phyloP scores from a whole-genome alignment of 1,284 basidiomycete species.

The Cutaneotrichosporon arboriforme region DNA sequence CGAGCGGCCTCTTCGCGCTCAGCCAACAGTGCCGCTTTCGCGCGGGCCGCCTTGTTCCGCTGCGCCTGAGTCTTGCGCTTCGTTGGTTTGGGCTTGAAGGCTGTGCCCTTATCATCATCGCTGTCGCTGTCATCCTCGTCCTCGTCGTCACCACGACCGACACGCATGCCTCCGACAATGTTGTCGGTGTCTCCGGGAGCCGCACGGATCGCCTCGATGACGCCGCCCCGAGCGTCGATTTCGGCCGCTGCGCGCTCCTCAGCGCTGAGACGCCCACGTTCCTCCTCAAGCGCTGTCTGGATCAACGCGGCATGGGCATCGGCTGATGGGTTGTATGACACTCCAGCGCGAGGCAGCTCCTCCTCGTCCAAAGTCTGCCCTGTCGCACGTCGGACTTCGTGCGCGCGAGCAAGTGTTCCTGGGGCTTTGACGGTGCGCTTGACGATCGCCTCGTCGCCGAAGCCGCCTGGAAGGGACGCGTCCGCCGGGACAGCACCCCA shows the following conservation, averaged over 20 bases:
- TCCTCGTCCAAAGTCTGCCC: slow-evolving; percentile 53
- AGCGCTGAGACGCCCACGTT: slow-evolving; percentile 57
- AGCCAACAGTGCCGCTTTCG: slow-evolving; percentile 21
- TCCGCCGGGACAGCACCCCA: slow-evolving; percentile 12
- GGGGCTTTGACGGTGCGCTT: slow-evolving; percentile 37
- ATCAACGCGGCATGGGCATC: slow-evolving; percentile 72
- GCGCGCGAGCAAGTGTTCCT: slow-evolving; percentile 30
- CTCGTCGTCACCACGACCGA: slow-evolving; percentile 53
- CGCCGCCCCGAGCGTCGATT: slow-evolving; percentile 49
- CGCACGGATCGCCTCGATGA: slow-evolving; percentile 52
- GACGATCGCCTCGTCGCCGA: slow-evolving; percentile 36
- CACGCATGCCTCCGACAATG: slow-evolving; percentile 56
- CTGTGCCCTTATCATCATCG: slow-evolving; percentile 24
- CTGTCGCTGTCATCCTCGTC: slow-evolving; percentile 34
- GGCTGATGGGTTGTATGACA: slow-evolving; percentile 87
- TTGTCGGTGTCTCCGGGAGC: slow-evolving; percentile 22
- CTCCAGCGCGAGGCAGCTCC: slow-evolving; percentile 71
- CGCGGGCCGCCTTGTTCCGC: slow-evolving; percentile 41
- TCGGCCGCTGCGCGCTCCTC: slow-evolving; percentile 57
- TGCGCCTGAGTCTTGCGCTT: slow-evolving; percentile 59
- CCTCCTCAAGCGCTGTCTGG: slow-evolving; percentile 62
- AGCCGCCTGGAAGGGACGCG: slow-evolving; percentile 22
- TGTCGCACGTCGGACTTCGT: slow-evolving; percentile 20
- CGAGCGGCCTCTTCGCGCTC: slow-evolving; percentile 23
- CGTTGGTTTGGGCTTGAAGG: slow-evolving; percentile 49